A percentile compares a stretch with the other conserved stretches of the same genome.
Conservation (phyloP, 169 alveolate species). For the Theileria annulata region DNA sequence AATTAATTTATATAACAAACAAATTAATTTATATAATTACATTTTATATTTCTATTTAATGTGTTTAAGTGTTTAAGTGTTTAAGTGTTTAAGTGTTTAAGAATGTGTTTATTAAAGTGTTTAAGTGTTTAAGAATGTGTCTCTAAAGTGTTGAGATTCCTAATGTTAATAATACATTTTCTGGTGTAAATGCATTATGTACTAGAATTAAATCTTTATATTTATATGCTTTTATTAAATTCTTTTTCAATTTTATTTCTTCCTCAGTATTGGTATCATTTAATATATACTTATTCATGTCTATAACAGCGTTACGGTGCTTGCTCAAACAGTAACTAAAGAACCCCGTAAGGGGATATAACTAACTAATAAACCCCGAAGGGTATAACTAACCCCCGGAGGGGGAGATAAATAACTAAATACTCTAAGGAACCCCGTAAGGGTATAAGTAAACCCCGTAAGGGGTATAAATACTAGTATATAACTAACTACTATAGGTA, state of each 20-base stretch:
- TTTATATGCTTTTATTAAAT: conserved; percentile 29
- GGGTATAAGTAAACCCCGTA: too few species aligned
- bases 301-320: background rate
- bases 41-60: background rate
- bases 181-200: conserved; percentile 54
- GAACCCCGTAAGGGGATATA: background rate
- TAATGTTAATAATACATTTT: conserved; percentile 58
- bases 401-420: too few species aligned
- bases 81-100: background rate
- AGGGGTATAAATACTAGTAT: too few species aligned
- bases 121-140: conserved; percentile 5
- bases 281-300: background rate
- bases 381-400: too few species aligned
- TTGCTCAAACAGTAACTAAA: background rate
- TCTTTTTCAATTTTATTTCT: background rate
- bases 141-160: conserved; percentile 41
- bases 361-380: background rate
- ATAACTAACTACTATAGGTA: too few species aligned
- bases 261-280: background rate
- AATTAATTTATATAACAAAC: conserved; percentile 40
- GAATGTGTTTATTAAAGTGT: background rate
- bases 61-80: too few species aligned
- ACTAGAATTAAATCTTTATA: conserved; percentile 27
- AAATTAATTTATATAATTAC: conserved; percentile 10
- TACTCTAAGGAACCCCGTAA: too few species aligned